phyloP scores from a whole-genome alignment of 2,329 filamentous ascomycete genomes.

The Parasarocladium wereldwijsianum region DNA sequence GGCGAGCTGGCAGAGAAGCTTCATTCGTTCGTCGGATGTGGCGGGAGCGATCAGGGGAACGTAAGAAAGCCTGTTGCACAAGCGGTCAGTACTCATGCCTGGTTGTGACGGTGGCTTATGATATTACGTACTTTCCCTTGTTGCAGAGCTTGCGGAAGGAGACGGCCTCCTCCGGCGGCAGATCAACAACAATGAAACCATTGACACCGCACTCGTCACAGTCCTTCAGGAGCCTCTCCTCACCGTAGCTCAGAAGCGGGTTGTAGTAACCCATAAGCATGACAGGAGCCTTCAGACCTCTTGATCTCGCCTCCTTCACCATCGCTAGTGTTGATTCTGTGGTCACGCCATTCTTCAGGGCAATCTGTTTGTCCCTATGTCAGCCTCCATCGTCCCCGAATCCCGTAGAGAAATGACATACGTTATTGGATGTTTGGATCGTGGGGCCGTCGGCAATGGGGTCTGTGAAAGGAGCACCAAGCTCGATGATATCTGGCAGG shows the following conservation, averaged over 20 bases:
- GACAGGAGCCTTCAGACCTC: conserved; percentile 67
- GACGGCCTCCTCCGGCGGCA: conserved; percentile 90
- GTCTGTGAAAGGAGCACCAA: conserved; percentile 93
- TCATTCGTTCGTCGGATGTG: conserved; percentile 88
- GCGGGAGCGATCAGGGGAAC: conserved; percentile 92
- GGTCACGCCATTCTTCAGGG: conserved; percentile 78
- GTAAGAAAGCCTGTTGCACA: conserved; percentile 57
- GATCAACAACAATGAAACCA: conserved; percentile 91
- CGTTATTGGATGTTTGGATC: conserved; percentile 86
- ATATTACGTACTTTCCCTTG: conserved; percentile 56
- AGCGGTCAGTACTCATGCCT: neutral
- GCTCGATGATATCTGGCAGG: conserved; percentile 66
- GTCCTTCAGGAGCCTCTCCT: conserved; percentile 75
- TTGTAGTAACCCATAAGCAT: conserved; percentile 99
- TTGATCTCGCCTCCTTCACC: conserved; percentile 63
- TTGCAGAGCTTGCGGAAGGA: conserved; percentile 78
- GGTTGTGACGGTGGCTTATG: neutral
- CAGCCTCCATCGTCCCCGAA: neutral
- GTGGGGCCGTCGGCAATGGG: conserved; percentile 96
- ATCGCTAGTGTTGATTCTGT: conserved; percentile 68
- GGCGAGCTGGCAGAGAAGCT: conserved; percentile 86
- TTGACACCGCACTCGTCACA: conserved; percentile 76
- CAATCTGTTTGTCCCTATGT: no score
- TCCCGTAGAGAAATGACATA: neutral
- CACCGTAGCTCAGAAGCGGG: conserved; percentile 83